These are phyloP conservation scores for Fusarium fracticaudum DNA, from an alignment of 2,329 filamentous ascomycete species.

Conservation along the genomic window DNA sequence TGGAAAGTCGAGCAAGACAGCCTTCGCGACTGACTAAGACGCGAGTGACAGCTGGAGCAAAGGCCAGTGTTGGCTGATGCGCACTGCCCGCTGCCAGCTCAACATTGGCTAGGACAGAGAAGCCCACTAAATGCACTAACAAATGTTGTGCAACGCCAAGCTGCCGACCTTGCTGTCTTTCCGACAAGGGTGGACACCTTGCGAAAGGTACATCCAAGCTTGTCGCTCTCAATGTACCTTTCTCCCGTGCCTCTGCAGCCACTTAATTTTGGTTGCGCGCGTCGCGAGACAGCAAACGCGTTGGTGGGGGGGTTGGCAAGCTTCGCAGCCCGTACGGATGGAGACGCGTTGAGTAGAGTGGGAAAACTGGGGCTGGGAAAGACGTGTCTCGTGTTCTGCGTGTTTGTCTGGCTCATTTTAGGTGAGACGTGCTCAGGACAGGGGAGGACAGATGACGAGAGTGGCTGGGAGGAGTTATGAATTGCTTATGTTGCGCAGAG, in stretches of 20 bases:
- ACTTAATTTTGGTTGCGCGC: neutral
- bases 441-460: neutral
- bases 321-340: too few relatives aligned
- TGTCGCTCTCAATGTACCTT: neutral
- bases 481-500: neutral
- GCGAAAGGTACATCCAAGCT: neutral
- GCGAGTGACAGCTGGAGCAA: neutral
- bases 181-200: neutral
- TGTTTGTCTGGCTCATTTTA: neutral
- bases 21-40: neutral
- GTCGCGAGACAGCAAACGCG: neutral
- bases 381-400: neutral
- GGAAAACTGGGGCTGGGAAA: neutral
- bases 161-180: neutral
- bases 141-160: neutral
- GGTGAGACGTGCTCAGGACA: neutral
- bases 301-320: neutral
- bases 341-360: neutral
- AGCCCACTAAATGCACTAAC: neutral
- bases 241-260: neutral
- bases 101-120: neutral
- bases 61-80: neutral
- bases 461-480: neutral
- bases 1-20: neutral
- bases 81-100: neutral